Percentiles rank a stretch among this genome's conserved stretches.
These are phyloP conservation scores for Elongisporangium anandrum DNA, from an alignment of 352 stramenopile species.

Conservation along the genomic window DNA sequence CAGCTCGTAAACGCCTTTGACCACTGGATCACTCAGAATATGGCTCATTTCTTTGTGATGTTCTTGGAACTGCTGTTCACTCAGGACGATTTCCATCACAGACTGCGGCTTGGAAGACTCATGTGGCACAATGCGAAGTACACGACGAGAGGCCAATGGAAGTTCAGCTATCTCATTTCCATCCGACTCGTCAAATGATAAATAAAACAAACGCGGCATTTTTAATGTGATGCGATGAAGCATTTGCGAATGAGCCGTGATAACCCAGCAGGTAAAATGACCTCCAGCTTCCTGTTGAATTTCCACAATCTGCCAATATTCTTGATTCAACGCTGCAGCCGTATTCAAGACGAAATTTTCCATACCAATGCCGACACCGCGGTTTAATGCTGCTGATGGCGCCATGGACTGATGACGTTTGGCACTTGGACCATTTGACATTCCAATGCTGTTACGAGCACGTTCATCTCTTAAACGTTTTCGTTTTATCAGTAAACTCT, in stretches of 20 bases:
- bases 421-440: conserved; percentile 21
- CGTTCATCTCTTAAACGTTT: conserved; percentile 58
- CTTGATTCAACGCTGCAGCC: conserved; percentile 40
- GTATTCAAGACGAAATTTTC: conserved; percentile 79
- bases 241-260: conserved; percentile 82
- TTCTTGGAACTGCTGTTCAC: conserved; percentile 65
- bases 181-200: conserved; percentile 66
- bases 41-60: conserved; percentile 73
- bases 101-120: conserved; percentile 45
- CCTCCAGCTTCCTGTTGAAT: conserved; percentile 77
- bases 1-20: conserved; percentile 93
- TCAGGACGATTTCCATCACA: conserved; percentile 65
- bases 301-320: conserved; percentile 81
- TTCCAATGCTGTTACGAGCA: conserved; percentile 26
- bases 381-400: neutral
- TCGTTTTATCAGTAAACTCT: conserved; percentile 42
- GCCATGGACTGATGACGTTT: conserved; percentile 32
- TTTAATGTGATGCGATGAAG: conserved; percentile 72
- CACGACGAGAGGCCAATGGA: conserved; percentile 39
- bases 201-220: conserved; percentile 63
- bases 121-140: conserved; percentile 56
- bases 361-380: conserved; percentile 47
- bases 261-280: conserved; percentile 94
- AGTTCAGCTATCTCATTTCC: conserved; percentile 71
- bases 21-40: conserved; percentile 74